A percentile compares a stretch with the other conserved stretches of the same genome.
phyloP scores from a whole-genome alignment of 2,329 filamentous ascomycete genomes.

The Dactylellina sp. region DNA sequence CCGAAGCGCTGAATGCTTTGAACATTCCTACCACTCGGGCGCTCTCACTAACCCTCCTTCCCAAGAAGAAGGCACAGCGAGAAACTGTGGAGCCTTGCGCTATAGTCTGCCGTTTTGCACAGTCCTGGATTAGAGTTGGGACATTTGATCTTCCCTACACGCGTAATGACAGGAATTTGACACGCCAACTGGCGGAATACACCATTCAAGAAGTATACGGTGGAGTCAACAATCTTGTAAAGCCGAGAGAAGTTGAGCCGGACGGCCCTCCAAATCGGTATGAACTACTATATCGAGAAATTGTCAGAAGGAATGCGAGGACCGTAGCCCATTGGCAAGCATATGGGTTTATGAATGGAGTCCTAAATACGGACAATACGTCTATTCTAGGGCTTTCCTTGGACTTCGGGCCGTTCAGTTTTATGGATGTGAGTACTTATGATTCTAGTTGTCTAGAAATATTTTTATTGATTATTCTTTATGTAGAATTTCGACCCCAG shows the following conservation, averaged over 20 bases:
- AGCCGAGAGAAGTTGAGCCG: slow-evolving; percentile 73
- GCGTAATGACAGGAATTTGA: slow-evolving; percentile 79
- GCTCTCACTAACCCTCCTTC: slow-evolving; percentile 81
- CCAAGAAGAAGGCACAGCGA: slow-evolving; percentile 77
- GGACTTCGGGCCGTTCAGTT: slow-evolving; percentile 96
- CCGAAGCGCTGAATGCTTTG: slow-evolving; percentile 85
- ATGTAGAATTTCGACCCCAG: slow-evolving; percentile 81
- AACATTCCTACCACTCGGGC: slow-evolving; percentile 88
- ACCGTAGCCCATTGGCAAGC: slow-evolving; percentile 96
- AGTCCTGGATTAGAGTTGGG: slow-evolving; percentile 92
- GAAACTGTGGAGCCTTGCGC: slow-evolving; percentile 89
- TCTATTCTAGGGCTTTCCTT: slow-evolving; percentile 88
- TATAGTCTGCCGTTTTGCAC: slow-evolving; percentile 90
- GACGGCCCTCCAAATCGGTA: slow-evolving; percentile 82
- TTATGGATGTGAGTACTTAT: slow-evolving; percentile 74
- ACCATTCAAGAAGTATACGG: slow-evolving; percentile 85
- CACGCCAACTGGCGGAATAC: slow-evolving; percentile 81
- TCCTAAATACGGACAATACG: slow-evolving; percentile 97
- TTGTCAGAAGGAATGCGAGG: slow-evolving; percentile 83
- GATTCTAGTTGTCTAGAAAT: background rate
- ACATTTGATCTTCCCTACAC: slow-evolving; percentile 92
- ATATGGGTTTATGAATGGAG: slow-evolving; percentile 99
- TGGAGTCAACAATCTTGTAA: slow-evolving; percentile 68
- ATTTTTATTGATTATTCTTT: background rate
- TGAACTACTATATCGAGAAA: slow-evolving; percentile 84